These are phyloP conservation scores for Echinosophora koreensis DNA, from an alignment of 306 rosid species.

Conservation along the genomic window DNA sequence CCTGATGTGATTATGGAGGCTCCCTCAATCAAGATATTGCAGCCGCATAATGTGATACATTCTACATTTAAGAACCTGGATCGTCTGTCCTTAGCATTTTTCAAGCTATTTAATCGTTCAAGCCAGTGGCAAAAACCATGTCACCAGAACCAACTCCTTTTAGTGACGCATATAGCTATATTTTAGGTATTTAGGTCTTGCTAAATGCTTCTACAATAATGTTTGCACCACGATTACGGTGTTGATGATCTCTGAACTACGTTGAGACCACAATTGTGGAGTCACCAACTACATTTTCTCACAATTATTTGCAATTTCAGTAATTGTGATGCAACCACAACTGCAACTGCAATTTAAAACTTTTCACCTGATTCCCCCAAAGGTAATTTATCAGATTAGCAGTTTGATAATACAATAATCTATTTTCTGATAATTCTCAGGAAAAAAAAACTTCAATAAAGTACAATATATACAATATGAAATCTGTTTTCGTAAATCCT, in stretches of 20 bases:
- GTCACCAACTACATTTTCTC: too few relatives aligned
- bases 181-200: conserved; percentile 19
- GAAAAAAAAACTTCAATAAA: conserved; percentile 19
- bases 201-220: neutral
- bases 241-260: too few relatives aligned
- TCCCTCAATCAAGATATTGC: too few relatives aligned
- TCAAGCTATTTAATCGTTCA: conserved; percentile 37
- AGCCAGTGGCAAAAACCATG: conserved; percentile 18
- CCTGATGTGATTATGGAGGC: too few relatives aligned
- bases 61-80: too few relatives aligned
- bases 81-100: neutral
- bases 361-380: neutral
- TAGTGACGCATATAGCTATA: neutral
- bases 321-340: too few relatives aligned
- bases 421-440: conserved; percentile 16
- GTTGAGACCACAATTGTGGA: too few relatives aligned
- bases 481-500: neutral
- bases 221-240: too few relatives aligned
- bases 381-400: neutral
- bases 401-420: conserved; percentile 9
- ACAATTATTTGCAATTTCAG: too few relatives aligned
- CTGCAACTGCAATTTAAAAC: too few relatives aligned
- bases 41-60: too few relatives aligned
- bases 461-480: conserved; percentile 10
- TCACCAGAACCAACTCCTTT: conserved; percentile 21